Evolutionary conservation across 495 filamentous ascomycete species (phyloP).

Genomic region (Trichoderma orchidacearum): DNA sequence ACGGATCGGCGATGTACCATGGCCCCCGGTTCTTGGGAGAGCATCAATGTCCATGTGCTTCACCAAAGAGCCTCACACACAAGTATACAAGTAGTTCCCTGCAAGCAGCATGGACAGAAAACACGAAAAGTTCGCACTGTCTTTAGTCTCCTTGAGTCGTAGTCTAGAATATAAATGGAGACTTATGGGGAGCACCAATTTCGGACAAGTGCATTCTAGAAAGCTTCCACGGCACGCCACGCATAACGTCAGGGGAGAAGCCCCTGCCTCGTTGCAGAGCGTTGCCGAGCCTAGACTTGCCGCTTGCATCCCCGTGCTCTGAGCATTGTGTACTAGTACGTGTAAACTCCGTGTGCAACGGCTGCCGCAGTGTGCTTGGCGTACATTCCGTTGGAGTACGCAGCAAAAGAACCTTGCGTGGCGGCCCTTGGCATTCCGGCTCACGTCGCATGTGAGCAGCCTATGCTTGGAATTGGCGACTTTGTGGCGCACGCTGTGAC

Average conservation of each 20-base stretch:
- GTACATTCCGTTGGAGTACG: no score
- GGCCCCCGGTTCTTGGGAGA: not conserved
- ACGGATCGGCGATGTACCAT: not conserved
- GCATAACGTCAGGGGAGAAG: not conserved
- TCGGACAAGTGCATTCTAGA: not conserved
- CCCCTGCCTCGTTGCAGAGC: not conserved
- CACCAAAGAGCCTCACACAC: not conserved
- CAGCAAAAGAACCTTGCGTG: no score
- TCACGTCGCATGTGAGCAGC: no score
- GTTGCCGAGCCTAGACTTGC: not conserved
- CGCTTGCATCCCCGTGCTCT: no score
- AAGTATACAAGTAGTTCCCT: no score
- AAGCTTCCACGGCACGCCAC: not conserved
- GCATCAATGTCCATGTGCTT: not conserved
- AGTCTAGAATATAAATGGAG: not conserved
- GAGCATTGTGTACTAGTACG: no score
- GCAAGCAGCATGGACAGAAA: no score
- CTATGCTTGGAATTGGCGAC: no score
- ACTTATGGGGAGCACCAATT: not conserved
- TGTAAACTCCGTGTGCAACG: no score
- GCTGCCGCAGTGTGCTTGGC: no score
- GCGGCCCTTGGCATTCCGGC: no score
- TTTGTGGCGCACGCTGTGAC: no score
- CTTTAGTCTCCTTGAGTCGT: not conserved
- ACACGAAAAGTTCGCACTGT: not conserved